Evolutionary conservation across 2,329 filamentous ascomycete genomes (phyloP).

Genomic region (Fonsecaea pugnacius): DNA sequence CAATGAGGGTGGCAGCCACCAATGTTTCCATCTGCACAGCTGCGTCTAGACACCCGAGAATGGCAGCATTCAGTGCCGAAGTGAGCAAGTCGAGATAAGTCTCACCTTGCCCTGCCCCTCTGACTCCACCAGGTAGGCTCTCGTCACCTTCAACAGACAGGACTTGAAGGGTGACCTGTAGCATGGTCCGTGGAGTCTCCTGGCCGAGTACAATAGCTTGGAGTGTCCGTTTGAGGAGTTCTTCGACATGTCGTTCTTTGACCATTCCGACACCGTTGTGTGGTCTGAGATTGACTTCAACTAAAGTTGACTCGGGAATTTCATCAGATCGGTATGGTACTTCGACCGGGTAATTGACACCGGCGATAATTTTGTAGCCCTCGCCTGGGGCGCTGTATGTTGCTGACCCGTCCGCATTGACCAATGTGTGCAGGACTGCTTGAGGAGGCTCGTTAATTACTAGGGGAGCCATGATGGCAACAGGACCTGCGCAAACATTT

Average conservation of each 20-base stretch:
- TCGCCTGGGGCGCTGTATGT: constrained; percentile 54
- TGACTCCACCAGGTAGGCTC: constrained; percentile 38
- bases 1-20: constrained; percentile 67
- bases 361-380: constrained; percentile 79
- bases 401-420: constrained; percentile 35
- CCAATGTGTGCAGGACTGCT: constrained; percentile 31
- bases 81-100: constrained; percentile 78
- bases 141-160: constrained; percentile 41
- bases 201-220: constrained; percentile 49
- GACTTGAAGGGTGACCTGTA: constrained; percentile 51
- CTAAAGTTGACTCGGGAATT: constrained; percentile 83
- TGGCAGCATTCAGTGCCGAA: constrained; percentile 76
- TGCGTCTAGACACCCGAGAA: constrained; percentile 78
- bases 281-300: constrained; percentile 89
- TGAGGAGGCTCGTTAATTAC: constrained; percentile 24
- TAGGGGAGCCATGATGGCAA: constrained; percentile 20
- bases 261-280: constrained; percentile 83
- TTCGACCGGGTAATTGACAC: constrained; percentile 92
- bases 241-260: constrained; percentile 80
- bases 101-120: constrained; percentile 35
- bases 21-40: constrained; percentile 78
- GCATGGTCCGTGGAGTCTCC: constrained; percentile 49
- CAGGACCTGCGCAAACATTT: neutral
- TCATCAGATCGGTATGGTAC: constrained; percentile 81
- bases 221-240: constrained; percentile 46